Evolutionary conservation across 2,329 filamentous ascomycete species (phyloP), one percentile per base, ranked within the genome.

Genomic region (Fusarium sp.): DNA sequence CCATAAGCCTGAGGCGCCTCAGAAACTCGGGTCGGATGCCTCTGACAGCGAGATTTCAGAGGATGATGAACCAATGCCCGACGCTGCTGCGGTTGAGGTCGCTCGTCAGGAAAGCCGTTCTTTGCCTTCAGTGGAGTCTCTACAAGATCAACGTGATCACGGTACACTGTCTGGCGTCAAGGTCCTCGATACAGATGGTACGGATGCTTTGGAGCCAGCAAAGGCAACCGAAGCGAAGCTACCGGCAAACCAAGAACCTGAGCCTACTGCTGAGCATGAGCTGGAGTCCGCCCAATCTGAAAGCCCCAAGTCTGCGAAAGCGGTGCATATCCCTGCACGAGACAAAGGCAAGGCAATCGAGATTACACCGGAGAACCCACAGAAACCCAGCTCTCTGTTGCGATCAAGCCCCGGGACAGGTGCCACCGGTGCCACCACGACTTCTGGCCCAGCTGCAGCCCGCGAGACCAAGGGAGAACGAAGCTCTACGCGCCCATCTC

Each of bases 331-430:
- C 28, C 64, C 68, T 30, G 60, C 64, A 6, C 68, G 68, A 15
- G 68, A 68, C 30, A 70, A 68, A 57, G 68, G 64, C 68, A 70
- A 71, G 37, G 60, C 52, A 52, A 34, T 62, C 53, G 64, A 51
- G 27, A 28, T 27, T 36, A 16, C 56, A 16, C 23, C 52, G 27
- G 60, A 68, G 31, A 66, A 58, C 23, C 60, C 66, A 18, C 70
- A 65, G 34, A 69, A 62, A 34, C 50, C 62, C 23, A 52, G 46
- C 30, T 66, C 68, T 18, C 37, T 39, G 27, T 66, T 48, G 27
- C 66, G 60, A 43, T 52, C 68, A 36, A 37, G 60, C 23, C 28
- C 61, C 16, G 37, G 31, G 36, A 30, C 34, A 6, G 41, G 51
- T 9, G 55, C 41, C 13, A 40, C 13, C 30, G 55, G 23, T 7